Percentiles rank a stretch among this genome's conserved stretches.
Evolutionary conservation across 179 eudicot species (phyloP).

Genomic region (Pouteria campechiana): DNA sequence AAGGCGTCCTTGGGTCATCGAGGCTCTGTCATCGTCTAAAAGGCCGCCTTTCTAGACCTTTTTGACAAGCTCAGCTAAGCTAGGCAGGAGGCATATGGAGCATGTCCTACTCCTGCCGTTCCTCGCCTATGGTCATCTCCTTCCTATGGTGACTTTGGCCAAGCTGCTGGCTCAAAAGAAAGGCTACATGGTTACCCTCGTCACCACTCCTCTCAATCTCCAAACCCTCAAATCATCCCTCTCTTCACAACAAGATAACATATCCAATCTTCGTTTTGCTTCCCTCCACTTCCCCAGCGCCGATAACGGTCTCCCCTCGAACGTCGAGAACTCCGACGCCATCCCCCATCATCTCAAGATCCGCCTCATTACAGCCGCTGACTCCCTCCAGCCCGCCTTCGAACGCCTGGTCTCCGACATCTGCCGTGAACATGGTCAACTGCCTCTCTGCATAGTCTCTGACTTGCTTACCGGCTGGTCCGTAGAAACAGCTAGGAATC

Average conservation of each 20-base stretch:
- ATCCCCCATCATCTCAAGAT: slow-evolving; percentile 9
- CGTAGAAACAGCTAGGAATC: slow-evolving; percentile 23
- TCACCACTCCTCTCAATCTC: slow-evolving; percentile 45
- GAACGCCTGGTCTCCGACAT: slow-evolving; percentile 16
- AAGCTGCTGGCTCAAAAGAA: slow-evolving; percentile 14
- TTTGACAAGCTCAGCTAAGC: no score
- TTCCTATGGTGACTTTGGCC: slow-evolving; percentile 43
- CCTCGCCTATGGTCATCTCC: slow-evolving; percentile 58
- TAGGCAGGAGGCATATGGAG: no score
- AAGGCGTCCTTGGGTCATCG: no score
- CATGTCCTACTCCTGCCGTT: no score
- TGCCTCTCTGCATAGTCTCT: slow-evolving; percentile 56
- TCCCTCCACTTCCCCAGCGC: slow-evolving; percentile 42
- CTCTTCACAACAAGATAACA: not conserved
- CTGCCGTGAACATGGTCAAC: slow-evolving; percentile 13
- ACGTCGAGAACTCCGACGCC: slow-evolving; percentile 31
- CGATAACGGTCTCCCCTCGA: slow-evolving; percentile 42
- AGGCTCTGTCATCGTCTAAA: no score
- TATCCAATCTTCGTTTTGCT: slow-evolving; percentile 11
- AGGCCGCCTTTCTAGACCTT: no score
- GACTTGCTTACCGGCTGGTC: slow-evolving; percentile 67
- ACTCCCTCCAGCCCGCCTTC: slow-evolving; percentile 29
- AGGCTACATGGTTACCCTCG: slow-evolving; percentile 28
- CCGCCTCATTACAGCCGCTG: slow-evolving; percentile 30
- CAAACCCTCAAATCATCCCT: slow-evolving; percentile 13